A percentile compares a stretch with the other conserved stretches of the same genome.
Conservation (phyloP, 176 grass and related monocot species). For the Aegilops bicornis region DNA sequence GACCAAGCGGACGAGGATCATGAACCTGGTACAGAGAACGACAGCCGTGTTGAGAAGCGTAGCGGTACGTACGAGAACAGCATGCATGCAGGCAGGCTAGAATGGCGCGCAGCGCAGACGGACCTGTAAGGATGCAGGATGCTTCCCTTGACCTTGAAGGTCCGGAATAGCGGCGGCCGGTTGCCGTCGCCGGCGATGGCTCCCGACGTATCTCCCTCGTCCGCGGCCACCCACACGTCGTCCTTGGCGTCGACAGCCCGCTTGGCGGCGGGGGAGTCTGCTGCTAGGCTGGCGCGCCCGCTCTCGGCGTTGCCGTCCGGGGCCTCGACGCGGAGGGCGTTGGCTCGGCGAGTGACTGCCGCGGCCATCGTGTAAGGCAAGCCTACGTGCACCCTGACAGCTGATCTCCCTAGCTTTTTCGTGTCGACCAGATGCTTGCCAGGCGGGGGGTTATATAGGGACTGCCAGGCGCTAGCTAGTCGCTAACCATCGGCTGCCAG, state of each 20-base stretch:
- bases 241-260: conserved; percentile 4
- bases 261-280: conserved; percentile 11
- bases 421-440: neutral
- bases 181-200: neutral
- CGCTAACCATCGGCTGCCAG: neutral
- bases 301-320: neutral
- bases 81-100: neutral
- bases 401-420: neutral
- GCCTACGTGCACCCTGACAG: neutral
- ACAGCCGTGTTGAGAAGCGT: neutral
- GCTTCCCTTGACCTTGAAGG: conserved; percentile 47
- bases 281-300: neutral
- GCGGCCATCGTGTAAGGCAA: neutral
- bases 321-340: conserved; percentile 20
- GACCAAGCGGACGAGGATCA: conserved; percentile 33
- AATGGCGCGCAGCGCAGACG: neutral
- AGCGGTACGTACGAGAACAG: neutral
- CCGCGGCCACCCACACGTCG: conserved; percentile 38
- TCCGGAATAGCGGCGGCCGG: conserved; percentile 36
- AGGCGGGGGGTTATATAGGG: conserved; percentile 14
- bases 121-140: conserved; percentile 55
- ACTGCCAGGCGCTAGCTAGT: neutral
- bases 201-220: neutral
- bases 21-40: neutral
- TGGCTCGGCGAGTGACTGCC: conserved; percentile 27